Evolutionary conservation across 257 asterid genomes (phyloP).

Genomic region (Anisodus tanguticus): DNA sequence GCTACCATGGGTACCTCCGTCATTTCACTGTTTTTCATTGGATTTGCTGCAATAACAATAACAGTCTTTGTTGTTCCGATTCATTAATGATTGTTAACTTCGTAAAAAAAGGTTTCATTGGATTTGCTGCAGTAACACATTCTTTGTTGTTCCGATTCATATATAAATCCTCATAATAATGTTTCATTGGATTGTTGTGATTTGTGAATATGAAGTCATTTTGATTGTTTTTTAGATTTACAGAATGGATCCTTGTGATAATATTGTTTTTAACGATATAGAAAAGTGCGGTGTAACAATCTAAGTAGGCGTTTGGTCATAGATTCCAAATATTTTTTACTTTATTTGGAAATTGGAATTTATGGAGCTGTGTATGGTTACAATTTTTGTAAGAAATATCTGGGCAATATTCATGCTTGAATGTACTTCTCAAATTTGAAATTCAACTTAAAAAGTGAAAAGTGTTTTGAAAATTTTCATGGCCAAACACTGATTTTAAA

Average conservation of each 20-base stretch:
- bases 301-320: neutral
- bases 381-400: too few relatives aligned
- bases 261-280: neutral
- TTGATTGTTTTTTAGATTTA: neutral
- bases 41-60: slow-evolving; percentile 1
- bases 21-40: slow-evolving; percentile 17
- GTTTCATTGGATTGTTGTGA: neutral
- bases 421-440: too few relatives aligned
- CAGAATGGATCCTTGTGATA: neutral
- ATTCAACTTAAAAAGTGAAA: too few relatives aligned
- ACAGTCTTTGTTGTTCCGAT: neutral
- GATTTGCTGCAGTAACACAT: neutral
- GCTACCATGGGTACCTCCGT: slow-evolving; percentile 53
- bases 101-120: neutral
- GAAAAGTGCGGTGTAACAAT: neutral
- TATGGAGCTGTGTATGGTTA: too few relatives aligned
- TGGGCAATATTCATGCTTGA: too few relatives aligned
- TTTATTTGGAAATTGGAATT: too few relatives aligned
- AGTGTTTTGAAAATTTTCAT: too few relatives aligned
- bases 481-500: too few relatives aligned
- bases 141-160: neutral
- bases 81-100: neutral
- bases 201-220: neutral
- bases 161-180: neutral
- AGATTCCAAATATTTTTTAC: too few relatives aligned